Evolutionary conservation across 2,329 filamentous ascomycete species (phyloP).

Genomic region (Talaromyces sp.): DNA sequence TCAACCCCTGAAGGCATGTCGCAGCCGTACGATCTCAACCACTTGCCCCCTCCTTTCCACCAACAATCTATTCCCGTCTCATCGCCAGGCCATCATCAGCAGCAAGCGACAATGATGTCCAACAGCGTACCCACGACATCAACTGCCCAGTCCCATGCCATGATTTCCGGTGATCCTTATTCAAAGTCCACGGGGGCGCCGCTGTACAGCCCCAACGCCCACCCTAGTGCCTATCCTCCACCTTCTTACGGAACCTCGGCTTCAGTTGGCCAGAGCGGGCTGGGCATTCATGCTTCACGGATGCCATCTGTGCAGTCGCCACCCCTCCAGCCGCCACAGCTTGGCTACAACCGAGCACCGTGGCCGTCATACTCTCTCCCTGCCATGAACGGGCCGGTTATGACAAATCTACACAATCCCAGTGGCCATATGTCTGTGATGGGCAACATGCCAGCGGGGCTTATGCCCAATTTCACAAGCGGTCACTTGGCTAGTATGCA

Average conservation of each 20-base stretch:
- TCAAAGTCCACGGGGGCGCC: constrained; percentile 49
- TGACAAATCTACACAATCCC: constrained; percentile 73
- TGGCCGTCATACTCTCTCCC: constrained; percentile 53
- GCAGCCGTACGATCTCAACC: constrained; percentile 62
- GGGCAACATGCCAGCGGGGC: constrained; percentile 50
- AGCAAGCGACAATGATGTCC: constrained; percentile 44
- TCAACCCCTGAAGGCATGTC: constrained; percentile 56
- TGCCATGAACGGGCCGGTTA: constrained; percentile 60
- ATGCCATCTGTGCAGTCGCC: constrained; percentile 52
- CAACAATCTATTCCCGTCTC: constrained; percentile 50
- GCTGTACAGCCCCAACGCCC: constrained; percentile 32
- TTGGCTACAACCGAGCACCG: constrained; percentile 36
- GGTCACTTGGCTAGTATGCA: constrained; percentile 52
- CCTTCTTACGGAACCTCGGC: constrained; percentile 23
- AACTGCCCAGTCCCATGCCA: constrained; percentile 47
- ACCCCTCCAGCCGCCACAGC: constrained; percentile 28
- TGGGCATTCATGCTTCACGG: constrained; percentile 24
- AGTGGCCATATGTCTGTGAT: constrained; percentile 67
- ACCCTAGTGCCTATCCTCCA: constrained; percentile 38
- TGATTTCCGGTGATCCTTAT: constrained; percentile 53
- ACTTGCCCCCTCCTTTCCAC: constrained; percentile 54
- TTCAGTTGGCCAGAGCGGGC: constrained; percentile 38
- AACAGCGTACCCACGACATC: constrained; percentile 33
- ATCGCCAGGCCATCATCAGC: constrained; percentile 37
- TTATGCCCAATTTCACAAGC: constrained; percentile 56